Conservation (phyloP, 2,329 filamentous ascomycete genomes). For the Aureobasidium musti region DNA sequence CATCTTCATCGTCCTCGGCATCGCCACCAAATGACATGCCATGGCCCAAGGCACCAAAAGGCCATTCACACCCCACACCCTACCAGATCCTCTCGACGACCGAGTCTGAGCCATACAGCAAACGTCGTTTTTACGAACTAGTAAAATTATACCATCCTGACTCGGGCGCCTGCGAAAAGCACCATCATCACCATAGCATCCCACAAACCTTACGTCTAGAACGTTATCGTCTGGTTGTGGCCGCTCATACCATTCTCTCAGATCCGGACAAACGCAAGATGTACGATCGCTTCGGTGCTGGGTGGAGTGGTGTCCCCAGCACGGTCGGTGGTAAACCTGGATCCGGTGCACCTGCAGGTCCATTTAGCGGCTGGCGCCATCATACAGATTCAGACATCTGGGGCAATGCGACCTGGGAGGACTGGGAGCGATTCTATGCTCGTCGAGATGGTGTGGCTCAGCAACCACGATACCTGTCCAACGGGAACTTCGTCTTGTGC, state of each 20-base stretch:
- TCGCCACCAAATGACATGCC: conserved; percentile 36
- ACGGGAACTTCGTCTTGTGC: conserved; percentile 74
- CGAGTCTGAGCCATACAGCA: conserved; percentile 70
- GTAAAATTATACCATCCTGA: conserved; percentile 98
- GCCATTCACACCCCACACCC: conserved; percentile 65
- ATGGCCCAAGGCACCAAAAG: conserved; percentile 43
- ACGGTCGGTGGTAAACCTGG: conserved; percentile 27
- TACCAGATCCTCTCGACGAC: conserved; percentile 80
- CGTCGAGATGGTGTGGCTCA: conserved; percentile 12
- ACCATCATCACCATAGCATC: conserved; percentile 49
- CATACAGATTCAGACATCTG: conserved; percentile 54
- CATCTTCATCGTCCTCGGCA: conserved; percentile 30
- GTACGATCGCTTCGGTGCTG: conserved; percentile 79
- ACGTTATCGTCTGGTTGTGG: conserved; percentile 83
- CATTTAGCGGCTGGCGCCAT: conserved; percentile 42
- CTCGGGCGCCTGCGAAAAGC: conserved; percentile 50
- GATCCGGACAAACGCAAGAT: conserved; percentile 74
- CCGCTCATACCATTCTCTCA: conserved; percentile 84
- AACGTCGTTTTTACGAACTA: conserved; percentile 81
- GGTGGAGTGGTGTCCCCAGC: conserved; percentile 64
- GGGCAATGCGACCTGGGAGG: conserved; percentile 93
- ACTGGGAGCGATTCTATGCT: conserved; percentile 71
- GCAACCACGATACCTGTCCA: conserved; percentile 71
- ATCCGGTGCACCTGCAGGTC: conserved; percentile 35
- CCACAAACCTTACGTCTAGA: conserved; percentile 70